These are phyloP conservation scores for Larix kaempferi DNA, from an alignment of 75 land plant genomes.

Conservation along the genomic window DNA sequence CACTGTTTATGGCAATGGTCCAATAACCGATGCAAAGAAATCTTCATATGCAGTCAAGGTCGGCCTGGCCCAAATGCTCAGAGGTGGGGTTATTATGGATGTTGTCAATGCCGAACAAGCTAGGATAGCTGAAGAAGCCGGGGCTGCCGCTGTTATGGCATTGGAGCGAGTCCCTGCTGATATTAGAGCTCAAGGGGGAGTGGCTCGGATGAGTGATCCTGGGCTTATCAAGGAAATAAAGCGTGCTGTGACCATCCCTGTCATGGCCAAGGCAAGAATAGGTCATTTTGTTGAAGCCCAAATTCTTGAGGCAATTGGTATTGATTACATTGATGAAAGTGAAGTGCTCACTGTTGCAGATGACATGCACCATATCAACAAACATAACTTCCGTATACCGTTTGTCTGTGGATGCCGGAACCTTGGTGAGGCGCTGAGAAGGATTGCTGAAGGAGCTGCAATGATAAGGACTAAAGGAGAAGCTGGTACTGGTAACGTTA, in stretches of 20 bases:
- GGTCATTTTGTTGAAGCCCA: conserved; percentile 91
- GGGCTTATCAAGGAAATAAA: conserved; percentile 83
- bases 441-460: conserved; percentile 76
- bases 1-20: conserved; percentile 63
- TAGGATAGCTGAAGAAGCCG: conserved; percentile 77
- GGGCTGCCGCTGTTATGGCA: conserved; percentile 82
- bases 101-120: conserved; percentile 77
- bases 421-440: conserved; percentile 67
- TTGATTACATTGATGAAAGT: conserved; percentile 86
- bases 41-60: conserved; percentile 75
- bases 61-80: conserved; percentile 77
- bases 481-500: conserved; percentile 89
- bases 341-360: conserved; percentile 88
- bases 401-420: conserved; percentile 85
- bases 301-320: conserved; percentile 78
- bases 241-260: conserved; percentile 73
- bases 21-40: conserved; percentile 38
- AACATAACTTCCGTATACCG: conserved; percentile 84
- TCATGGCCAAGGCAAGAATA: conserved; percentile 86
- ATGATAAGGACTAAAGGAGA: conserved; percentile 95
- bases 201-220: conserved; percentile 84
- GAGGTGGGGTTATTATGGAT: conserved; percentile 86
- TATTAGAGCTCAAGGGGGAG: conserved; percentile 75
- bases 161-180: conserved; percentile 81
- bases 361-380: conserved; percentile 83